Evolutionary conservation across 148 eudicot species (phyloP), one percentile per base, ranked within the genome.

Genomic region (Persicaria maculosa): DNA sequence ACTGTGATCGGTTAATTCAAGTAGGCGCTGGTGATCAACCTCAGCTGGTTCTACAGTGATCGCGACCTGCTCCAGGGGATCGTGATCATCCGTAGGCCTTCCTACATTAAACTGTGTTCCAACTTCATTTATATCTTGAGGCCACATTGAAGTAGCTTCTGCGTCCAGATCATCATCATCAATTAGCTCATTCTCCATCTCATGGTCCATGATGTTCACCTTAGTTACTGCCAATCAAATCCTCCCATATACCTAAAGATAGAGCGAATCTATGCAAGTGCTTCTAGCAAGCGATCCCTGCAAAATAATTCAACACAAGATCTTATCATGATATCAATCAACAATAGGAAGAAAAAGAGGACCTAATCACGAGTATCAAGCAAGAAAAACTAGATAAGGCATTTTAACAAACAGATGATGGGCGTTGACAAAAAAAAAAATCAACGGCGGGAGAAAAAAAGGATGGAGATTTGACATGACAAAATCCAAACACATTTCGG

Each of bases 91-190:
- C 75, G 81, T 81, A 20, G 93, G 96, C 77, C 75, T 86, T 71
- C 89, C 96, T 44, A 90, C 83, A 73, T 89, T 89, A 77, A 90
- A 89, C 68, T 76, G 90, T 64, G 81, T 89, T n/a, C 98, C 89
- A 0, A 79, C 90, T 79, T 80, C 92, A 62, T 89, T 85, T 9
- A 89, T 89, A 78, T 87, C 88, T 75, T 89, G 92, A 2, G 93
- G 96, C 98, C 98, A 93, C 96, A 93, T 90, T 53, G 96, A 86
- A 69, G 82, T 79, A 4, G 44, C 46, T 36, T 65, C 17, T 8
- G 70, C 19, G 8, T 43, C 44, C 19, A 65, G 70, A 65, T 65
- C 70, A 65, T 65, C 70, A 65, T 65, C 57, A 3, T 53, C 70
- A 14, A 89, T 82, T 74, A 81, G 82, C 74, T 88, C 96, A 45